Conservation (phyloP, 441 rosid genomes). For the Macaranga tanarius region DNA sequence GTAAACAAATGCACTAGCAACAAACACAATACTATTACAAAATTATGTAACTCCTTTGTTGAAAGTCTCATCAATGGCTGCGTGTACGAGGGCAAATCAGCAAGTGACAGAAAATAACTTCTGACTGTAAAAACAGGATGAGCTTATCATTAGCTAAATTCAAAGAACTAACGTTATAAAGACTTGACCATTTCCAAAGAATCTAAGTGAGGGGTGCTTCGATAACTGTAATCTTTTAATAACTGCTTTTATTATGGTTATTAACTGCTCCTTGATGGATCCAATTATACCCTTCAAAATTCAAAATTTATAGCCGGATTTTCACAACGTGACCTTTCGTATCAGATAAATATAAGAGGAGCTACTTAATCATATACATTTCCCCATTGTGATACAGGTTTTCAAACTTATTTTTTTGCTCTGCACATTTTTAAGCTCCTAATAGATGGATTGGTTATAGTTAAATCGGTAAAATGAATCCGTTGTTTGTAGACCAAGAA, state of each 20-base stretch:
- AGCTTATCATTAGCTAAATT: no score
- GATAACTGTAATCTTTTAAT: background rate
- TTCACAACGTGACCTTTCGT: background rate
- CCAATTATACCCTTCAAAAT: background rate
- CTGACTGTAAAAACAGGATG: no score
- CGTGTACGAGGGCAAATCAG: no score
- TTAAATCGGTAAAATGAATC: background rate
- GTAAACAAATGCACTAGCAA: no score
- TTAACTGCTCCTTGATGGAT: no score
- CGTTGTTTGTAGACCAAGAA: background rate
- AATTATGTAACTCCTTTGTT: no score
- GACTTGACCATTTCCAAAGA: no score
- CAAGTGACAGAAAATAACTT: no score
- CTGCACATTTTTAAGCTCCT: background rate
- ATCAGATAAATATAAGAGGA: background rate
- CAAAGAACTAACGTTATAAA: no score
- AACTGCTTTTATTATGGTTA: background rate
- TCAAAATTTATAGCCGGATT: background rate
- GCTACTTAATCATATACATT: background rate
- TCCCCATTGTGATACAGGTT: background rate
- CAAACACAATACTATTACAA: no score
- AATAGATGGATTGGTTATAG: background rate
- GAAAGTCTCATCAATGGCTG: no score
- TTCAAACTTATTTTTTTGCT: background rate
- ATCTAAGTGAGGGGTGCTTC: background rate